These are phyloP conservation scores for Colletotrichum agaves DNA, from an alignment of 2,329 filamentous ascomycete genomes.

Conservation along the genomic window DNA sequence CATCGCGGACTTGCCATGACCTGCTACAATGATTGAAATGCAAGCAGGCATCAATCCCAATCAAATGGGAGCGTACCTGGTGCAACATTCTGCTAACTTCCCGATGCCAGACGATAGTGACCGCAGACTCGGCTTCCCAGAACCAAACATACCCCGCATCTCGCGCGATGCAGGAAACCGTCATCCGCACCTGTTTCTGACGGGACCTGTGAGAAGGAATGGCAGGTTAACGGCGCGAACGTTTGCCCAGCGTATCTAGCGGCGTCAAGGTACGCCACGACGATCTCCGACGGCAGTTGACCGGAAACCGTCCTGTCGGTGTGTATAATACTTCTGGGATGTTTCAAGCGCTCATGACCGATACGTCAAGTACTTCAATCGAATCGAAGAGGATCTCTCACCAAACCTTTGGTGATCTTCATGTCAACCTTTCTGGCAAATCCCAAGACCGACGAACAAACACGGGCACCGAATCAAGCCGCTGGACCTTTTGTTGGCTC, in stretches of 20 bases:
- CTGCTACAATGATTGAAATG: too few species aligned
- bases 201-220: background rate
- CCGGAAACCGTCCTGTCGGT: constrained; percentile 10
- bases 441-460: background rate
- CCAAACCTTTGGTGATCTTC: background rate
- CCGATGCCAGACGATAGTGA: background rate
- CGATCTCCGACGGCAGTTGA: constrained; percentile 17
- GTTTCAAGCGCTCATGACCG: background rate
- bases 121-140: background rate
- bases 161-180: background rate
- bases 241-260: background rate
- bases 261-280: background rate
- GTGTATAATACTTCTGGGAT: background rate
- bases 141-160: constrained; percentile 11
- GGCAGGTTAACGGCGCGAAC: background rate
- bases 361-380: background rate
- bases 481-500: background rate
- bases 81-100: background rate
- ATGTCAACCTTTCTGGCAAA: background rate
- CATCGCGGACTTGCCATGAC: too few species aligned
- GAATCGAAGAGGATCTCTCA: background rate
- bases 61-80: background rate
- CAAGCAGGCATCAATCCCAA: too few species aligned
- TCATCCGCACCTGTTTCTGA: background rate
- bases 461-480: background rate